These are phyloP conservation scores for Septoria petroselini DNA, from an alignment of 2,329 filamentous ascomycete genomes.

Conservation along the genomic window DNA sequence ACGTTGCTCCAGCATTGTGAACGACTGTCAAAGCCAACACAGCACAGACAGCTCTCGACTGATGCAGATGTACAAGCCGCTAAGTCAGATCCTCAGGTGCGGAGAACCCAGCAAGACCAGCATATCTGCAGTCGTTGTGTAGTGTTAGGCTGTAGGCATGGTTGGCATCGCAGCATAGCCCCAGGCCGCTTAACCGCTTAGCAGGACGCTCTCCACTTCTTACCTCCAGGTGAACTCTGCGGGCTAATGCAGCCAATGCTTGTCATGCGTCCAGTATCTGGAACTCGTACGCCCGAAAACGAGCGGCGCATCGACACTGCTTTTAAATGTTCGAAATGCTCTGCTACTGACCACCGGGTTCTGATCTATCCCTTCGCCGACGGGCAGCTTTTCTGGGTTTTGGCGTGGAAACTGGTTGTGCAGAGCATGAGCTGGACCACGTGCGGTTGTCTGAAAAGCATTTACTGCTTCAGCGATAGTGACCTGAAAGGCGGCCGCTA, in stretches of 20 bases:
- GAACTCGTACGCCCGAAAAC: not conserved
- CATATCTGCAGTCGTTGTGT: not conserved
- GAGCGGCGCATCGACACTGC: too few species aligned
- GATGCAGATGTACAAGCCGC: conserved; percentile 15
- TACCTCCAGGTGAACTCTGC: conserved; percentile 2
- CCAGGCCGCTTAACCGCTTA: too few species aligned
- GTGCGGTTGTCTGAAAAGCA: conserved; percentile 13
- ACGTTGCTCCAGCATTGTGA: not conserved
- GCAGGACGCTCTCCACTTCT: not conserved
- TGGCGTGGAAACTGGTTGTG: too few species aligned
- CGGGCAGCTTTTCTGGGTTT: not conserved
- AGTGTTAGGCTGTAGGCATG: conserved; percentile 6
- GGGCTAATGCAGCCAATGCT: conserved; percentile 9
- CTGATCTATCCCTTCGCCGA: not conserved
- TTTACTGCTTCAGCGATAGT: conserved; percentile 1
- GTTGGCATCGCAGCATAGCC: too few species aligned
- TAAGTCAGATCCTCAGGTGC: conserved; percentile 19
- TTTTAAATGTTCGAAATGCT: too few species aligned
- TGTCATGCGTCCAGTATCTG: not conserved
- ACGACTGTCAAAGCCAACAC: not conserved
- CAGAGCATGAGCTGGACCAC: conserved; percentile 6
- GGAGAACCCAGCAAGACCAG: conserved; percentile 23
- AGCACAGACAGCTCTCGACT: not conserved
- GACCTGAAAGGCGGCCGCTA: not conserved
- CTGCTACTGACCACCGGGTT: conserved; percentile 6